Percentiles rank a stretch among this genome's conserved stretches.
These are phyloP conservation scores for Clonostachys chloroleuca DNA, from an alignment of 2,329 filamentous ascomycete species.

Conservation along the genomic window DNA sequence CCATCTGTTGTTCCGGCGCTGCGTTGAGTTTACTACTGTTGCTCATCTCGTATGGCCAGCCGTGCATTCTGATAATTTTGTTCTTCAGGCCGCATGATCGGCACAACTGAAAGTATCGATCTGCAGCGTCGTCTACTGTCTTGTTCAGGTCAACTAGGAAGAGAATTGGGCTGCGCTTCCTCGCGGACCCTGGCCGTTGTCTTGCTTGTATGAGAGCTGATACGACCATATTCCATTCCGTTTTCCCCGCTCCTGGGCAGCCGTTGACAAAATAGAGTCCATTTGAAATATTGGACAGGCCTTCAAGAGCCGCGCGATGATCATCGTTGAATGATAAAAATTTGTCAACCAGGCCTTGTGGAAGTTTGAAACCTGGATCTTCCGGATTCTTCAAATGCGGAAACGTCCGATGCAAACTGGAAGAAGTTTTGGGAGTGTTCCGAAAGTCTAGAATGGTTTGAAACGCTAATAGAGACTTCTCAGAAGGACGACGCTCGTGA, in stretches of 20 bases:
- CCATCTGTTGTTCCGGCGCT: background rate
- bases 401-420: conserved; percentile 17
- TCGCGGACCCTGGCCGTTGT: conserved; percentile 10
- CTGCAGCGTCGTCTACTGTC: conserved; percentile 37
- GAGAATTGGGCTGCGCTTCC: conserved; percentile 24
- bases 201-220: conserved; percentile 29
- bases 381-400: conserved; percentile 25
- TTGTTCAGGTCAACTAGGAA: conserved; percentile 44
- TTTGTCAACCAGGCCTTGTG: conserved; percentile 14
- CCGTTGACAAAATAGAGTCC: conserved; percentile 38
- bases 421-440: conserved; percentile 7
- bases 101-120: conserved; percentile 31
- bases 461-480: conserved; percentile 18
- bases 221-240: conserved; percentile 37
- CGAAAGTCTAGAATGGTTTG: conserved; percentile 23
- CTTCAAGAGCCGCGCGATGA: conserved; percentile 27
- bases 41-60: conserved; percentile 30
- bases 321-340: conserved; percentile 28
- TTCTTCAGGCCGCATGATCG: conserved; percentile 24
- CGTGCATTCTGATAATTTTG: conserved; percentile 30
- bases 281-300: conserved; percentile 28
- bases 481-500: conserved; percentile 8
- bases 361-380: conserved; percentile 9
- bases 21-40: conserved; percentile 20
- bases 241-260: conserved; percentile 42